These are phyloP conservation scores for Colletotrichum lindemuthianum DNA, from an alignment of 2,329 filamentous ascomycete species.

Conservation along the genomic window DNA sequence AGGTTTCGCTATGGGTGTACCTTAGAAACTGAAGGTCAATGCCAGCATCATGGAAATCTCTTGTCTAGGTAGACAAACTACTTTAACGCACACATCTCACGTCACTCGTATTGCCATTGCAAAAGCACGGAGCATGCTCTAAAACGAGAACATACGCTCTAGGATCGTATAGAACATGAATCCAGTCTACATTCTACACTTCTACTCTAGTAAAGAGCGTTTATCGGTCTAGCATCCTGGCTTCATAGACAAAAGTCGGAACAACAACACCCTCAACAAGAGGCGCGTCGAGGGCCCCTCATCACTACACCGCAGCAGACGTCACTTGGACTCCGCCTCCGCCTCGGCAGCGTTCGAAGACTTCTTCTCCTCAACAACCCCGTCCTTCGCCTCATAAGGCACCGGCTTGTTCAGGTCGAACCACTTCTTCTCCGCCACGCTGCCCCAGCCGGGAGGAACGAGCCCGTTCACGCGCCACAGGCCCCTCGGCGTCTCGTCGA, in stretches of 20 bases:
- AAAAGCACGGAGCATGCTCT: too few species aligned
- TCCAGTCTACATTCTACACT: too few species aligned
- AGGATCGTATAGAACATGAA: too few species aligned
- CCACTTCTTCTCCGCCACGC: constrained; percentile 50
- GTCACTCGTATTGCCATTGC: too few species aligned
- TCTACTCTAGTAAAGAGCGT: too few species aligned
- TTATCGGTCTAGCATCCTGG: too few species aligned
- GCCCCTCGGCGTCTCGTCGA: constrained; percentile 53
- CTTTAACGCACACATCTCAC: too few species aligned
- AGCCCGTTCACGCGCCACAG: constrained; percentile 57
- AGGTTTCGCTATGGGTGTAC: constrained; percentile 62
- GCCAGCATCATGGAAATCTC: too few species aligned
- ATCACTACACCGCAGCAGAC: constrained; percentile 60
- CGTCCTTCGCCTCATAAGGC: background rate
- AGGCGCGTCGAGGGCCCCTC: constrained; percentile 39
- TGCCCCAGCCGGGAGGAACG: constrained; percentile 46
- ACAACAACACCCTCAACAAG: too few species aligned
- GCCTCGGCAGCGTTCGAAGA: background rate
- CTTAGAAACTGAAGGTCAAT: constrained; percentile 43
- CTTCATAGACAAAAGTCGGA: too few species aligned
- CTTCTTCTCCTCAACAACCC: background rate
- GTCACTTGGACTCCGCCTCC: constrained; percentile 48
- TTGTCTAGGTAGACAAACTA: too few species aligned
- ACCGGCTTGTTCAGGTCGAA: background rate
- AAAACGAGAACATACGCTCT: too few species aligned